Evolutionary conservation across 257 asterid species (phyloP), one percentile per base, ranked within the genome.

Genomic region (Ballota nigra): DNA sequence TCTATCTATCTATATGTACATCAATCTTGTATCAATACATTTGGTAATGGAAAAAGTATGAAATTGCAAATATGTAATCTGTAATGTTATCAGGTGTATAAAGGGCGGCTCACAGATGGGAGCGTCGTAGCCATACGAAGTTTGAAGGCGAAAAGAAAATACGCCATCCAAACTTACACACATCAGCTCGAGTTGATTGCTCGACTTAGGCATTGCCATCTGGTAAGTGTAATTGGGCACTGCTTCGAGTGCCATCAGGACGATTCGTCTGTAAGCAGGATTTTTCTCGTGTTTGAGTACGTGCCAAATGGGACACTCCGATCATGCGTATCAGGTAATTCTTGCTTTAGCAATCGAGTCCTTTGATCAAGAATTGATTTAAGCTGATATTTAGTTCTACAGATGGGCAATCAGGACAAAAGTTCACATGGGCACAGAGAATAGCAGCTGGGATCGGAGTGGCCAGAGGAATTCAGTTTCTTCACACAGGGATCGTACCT

Each of bases 181-280:
- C 89, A 85, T 64, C 97, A 92, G 34, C 84, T 88, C 6, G 96
- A 90, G 87, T 70, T 83, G 73, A 68, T 87, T 45, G 68, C 92
- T 1, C 88, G 87, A 75, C 91, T 92, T 33, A 78, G 98, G 53
- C 96, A 87, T 64, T 72, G 74, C 78, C 87, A 92, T 72, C 76
- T 92, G 40, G 97, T 87, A 58, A 90, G 91, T 64, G 83, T 96
- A 11, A 75, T 92, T 11, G 98, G 98, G 68, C 97, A 92, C 80
- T 90, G 93, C 84, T 87, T 90, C 19, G 92, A 90, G 60, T 92
- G 81, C 80, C 71, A 56, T 63, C 89, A 75, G 57, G 95, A 86
- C 23, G 93, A 86, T 61, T 86, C 91, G n/a, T 81, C 80, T 40
- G 86, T 88, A 59, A 70, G 69, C 79, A 74, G 73, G 66, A 83